Conservation (phyloP, 306 rosid genomes). For the Castanea mollissima region DNA sequence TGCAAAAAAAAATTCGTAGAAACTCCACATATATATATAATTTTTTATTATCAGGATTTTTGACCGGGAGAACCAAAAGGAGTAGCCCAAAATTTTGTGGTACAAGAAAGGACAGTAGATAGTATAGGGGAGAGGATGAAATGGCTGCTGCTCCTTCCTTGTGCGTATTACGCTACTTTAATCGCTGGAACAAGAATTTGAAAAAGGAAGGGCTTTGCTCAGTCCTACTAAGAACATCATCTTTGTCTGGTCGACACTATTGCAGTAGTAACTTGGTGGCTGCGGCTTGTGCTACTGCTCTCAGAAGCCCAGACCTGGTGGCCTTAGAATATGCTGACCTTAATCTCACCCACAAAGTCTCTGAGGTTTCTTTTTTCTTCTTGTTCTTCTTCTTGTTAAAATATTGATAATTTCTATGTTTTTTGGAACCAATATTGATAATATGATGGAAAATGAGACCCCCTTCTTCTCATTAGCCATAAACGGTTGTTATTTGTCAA, state of each 20-base stretch:
- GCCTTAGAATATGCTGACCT: conserved; percentile 82
- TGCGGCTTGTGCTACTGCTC: conserved; percentile 17
- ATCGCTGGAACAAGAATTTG: neutral
- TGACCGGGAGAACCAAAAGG: no score
- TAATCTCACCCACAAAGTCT: conserved; percentile 54
- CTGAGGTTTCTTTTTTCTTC: conserved; percentile 22
- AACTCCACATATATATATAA: no score
- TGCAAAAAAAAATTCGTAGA: no score
- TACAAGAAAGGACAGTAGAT: no score
- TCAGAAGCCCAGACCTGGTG: conserved; percentile 67
- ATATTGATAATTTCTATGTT: neutral
- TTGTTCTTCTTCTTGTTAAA: conserved; percentile 7
- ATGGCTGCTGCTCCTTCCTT: neutral
- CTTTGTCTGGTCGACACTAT: conserved; percentile 3
- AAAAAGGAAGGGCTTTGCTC: conserved; percentile 6
- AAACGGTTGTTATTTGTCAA: no score
- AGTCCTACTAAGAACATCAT: conserved; percentile 5
- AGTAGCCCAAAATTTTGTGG: no score
- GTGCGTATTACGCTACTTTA: neutral
- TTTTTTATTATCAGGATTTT: no score
- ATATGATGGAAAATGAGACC: no score
- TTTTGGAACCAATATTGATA: no score
- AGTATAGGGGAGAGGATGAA: neutral
- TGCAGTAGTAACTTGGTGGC: conserved; percentile 11
- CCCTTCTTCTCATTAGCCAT: no score